Base-by-base conservation (phyloP, 2,329 filamentous ascomycete genomes). In the Penicillium decumbens region DNA sequence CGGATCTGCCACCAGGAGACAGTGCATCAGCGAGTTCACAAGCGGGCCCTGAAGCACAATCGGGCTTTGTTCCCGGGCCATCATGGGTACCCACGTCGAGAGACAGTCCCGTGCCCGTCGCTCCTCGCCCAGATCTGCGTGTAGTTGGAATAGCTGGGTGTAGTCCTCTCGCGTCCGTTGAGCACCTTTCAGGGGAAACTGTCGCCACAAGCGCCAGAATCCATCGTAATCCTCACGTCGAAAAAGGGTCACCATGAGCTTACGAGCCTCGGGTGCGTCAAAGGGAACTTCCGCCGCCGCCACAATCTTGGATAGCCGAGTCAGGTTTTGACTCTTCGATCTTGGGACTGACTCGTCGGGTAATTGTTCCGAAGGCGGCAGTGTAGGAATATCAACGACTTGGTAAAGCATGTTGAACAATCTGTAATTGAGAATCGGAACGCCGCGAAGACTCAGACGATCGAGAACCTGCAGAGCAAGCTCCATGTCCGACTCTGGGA, bases 131-230 rank as follows among this genome's bases (percentile, higher is more conserved):
- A 75, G 74, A 4, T 70, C 62, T 1, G 77, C 75, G 45, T 83
- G 73, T 25, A 72, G 62, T 12, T 65, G 56, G 61, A 81, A 85
- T 24, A 83, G 69, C 29, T 77, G 68, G 3, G 70, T 65, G 61
- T 88, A 88, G 55, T 85, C 72, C 13, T 64, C 62, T n/a, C 71
- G 60, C 0, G 78, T 76, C 18, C 84, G 79, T 1, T 72, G 58
- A 7, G 66, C 62, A 33, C 75, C 67, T 56, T 77, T 76, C 35
- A 77, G 72, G 12, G 82, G 69, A 3, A 80, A 75, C 48, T 76
- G 73, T 47, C 77, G 76, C 75, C 84, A 88, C 8, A 76, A 62
- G 18, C 80, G 73, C 82, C 81, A 86, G 59, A 87, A 81, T 5
- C 72, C 70, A 13, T 75, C 64, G 75, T 81, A 84, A 55, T 82